Evolutionary conservation across 495 filamentous ascomycete genomes (phyloP), one percentile per base, ranked within the genome.

Genomic region (Gamarada debralockiae): DNA sequence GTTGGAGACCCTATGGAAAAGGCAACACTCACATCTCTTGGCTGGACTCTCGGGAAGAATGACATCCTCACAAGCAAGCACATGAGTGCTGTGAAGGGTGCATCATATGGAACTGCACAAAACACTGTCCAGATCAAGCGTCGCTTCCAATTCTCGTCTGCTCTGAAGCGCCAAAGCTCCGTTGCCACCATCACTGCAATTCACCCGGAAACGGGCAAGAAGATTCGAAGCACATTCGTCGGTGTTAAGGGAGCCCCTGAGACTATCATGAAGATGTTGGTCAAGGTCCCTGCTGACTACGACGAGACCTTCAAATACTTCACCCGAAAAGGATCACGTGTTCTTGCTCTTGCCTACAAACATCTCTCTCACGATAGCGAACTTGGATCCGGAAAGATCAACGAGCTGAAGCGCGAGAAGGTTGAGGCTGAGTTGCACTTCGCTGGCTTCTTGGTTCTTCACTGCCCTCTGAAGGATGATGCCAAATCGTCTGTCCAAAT

Each of bases 1-100:
- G 95, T 97, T 41, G 93, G 93, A 55, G 93, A 99, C 65, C 93
- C 93, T 14, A 99, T 99, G 93, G 93, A 99, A 63, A 96, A 97
- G 68, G 93, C 93, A 34, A 97, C 93, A 10, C 73, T 99, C 17
- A 74, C 75, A 10, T 88, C 91, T 51, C 81, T 99, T 43, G 90
- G 92, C 31, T 99, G 93, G 93, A 82, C 79, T 37, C 74, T 99
- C 23, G 90, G 92, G 25, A 85, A 82, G 53, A 92, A 93, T 52
- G 95, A 97, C 61, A 87, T 75, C 31, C 79, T 99, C 9, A 74
- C 77, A 0, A 78, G 73, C 57, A 86, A 85, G 63, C 65, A 70
- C 1, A 57, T 57, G 1, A 53, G 54, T 13, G 68, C 71, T 8
- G 65, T 66, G 48, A 76, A 76, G 50, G 71, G 70, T 3, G 67